Evolutionary conservation across 768 basidiomycete genomes (phyloP).

Genomic region (Dendrothele bispora): DNA sequence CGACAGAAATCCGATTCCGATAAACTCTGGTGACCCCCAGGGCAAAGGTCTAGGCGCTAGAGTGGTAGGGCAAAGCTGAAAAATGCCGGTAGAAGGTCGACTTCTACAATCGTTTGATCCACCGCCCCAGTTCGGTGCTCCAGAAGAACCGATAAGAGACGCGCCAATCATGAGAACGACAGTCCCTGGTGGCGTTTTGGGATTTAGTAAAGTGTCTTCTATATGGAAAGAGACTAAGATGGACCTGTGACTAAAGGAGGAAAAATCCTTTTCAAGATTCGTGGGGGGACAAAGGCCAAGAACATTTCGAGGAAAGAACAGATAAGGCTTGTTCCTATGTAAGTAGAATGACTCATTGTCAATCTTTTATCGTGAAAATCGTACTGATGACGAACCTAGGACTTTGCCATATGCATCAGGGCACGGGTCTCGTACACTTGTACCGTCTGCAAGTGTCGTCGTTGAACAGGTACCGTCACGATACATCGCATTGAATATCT

Average conservation of each 20-base stretch:
- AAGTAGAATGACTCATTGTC: not conserved
- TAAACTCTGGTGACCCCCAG: conserved; percentile 84
- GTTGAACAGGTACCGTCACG: conserved; percentile 75
- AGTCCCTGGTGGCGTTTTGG: conserved; percentile 45
- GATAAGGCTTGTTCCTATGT: conserved; percentile 69
- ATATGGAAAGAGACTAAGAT: conserved; percentile 1
- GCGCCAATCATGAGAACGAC: conserved; percentile 83
- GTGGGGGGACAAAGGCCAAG: conserved; percentile 71
- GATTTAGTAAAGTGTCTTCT: not conserved
- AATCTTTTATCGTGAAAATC: too few species aligned
- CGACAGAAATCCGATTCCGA: conserved; percentile 84
- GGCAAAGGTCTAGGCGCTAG: conserved; percentile 68
- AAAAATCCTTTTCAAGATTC: conserved; percentile 63
- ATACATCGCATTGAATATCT: conserved; percentile 81
- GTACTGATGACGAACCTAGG: conserved; percentile 44
- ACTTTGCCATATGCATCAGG: conserved; percentile 82
- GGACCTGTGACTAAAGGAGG: conserved; percentile 78
- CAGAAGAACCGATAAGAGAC: conserved; percentile 71
- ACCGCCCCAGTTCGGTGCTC: conserved; percentile 82
- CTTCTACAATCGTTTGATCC: conserved; percentile 70
- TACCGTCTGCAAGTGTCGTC: conserved; percentile 56
- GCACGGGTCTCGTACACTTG: conserved; percentile 57
- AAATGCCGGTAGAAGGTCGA: conserved; percentile 66
- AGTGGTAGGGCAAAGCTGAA: conserved; percentile 70
- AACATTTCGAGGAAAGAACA: conserved; percentile 82